A percentile compares a stretch with the other conserved stretches of the same genome.
These are phyloP conservation scores for Lactarius psammicola DNA, from an alignment of 768 basidiomycete species.

Conservation along the genomic window DNA sequence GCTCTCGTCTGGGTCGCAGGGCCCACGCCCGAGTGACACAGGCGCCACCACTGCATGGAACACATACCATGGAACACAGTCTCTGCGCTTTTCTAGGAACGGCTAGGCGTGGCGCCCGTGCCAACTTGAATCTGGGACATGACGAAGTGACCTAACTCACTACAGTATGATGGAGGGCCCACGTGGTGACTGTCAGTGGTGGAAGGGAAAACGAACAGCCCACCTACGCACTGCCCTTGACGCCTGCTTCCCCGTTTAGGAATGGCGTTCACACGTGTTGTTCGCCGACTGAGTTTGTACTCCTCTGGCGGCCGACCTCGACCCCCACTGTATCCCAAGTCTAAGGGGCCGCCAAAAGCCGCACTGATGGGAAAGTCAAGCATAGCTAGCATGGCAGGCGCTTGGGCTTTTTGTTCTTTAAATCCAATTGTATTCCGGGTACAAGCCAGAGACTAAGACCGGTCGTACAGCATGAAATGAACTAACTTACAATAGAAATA, in stretches of 20 bases:
- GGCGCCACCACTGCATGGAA: background rate
- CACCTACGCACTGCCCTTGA: background rate
- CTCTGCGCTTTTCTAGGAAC: conserved; percentile 5
- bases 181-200: conserved; percentile 9
- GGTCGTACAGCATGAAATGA: too few species aligned
- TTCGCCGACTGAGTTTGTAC: background rate
- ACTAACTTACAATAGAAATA: too few species aligned
- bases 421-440: too few species aligned
- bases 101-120: conserved; percentile 14
- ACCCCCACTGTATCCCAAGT: background rate
- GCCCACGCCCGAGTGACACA: background rate
- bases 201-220: background rate
- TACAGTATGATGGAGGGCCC: background rate
- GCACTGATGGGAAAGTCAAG: background rate
- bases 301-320: too few species aligned
- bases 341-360: background rate
- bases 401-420: background rate
- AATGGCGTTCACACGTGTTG: background rate
- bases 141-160: background rate
- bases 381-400: background rate
- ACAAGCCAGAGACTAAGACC: too few species aligned
- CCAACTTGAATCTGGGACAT: background rate
- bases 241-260: background rate
- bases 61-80: background rate
- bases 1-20: background rate